Conservation (phyloP, 257 asterid genomes). For the Leonotis leonurus region DNA sequence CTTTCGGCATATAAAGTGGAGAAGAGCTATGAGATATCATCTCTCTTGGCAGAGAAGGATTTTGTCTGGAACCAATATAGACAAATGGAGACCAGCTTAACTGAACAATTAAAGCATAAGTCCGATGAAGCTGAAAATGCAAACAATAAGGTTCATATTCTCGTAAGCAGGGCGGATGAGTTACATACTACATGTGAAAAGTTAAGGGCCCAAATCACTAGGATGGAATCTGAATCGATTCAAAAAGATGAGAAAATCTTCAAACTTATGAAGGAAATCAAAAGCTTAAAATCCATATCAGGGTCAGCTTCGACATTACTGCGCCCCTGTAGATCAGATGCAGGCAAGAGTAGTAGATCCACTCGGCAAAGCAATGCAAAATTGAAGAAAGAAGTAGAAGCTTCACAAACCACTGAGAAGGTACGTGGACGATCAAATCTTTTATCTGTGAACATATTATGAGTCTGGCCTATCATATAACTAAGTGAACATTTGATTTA, state of each 20-base stretch:
- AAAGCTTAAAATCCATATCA: constrained; percentile 33
- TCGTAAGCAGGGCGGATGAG: constrained; percentile 41
- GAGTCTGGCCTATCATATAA: constrained; percentile 2
- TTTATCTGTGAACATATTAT: background rate
- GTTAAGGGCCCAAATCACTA: constrained; percentile 31
- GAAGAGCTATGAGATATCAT: constrained; percentile 43
- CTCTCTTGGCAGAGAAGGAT: constrained; percentile 57
- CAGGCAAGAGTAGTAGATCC: constrained; percentile 21
- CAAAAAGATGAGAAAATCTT: constrained; percentile 45
- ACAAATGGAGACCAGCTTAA: constrained; percentile 48
- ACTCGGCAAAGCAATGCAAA: constrained; percentile 10
- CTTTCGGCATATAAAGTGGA: constrained; percentile 36
- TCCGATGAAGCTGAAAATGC: constrained; percentile 42
- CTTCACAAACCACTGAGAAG: constrained; percentile 37
- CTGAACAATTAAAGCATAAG: constrained; percentile 34
- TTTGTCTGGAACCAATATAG: constrained; percentile 76
- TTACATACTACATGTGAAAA: constrained; percentile 35
- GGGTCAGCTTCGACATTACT: constrained; percentile 32
- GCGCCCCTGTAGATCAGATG: constrained; percentile 28
- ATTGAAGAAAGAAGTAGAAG: constrained; percentile 28
- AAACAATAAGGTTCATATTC: constrained; percentile 40
- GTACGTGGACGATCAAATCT: constrained; percentile 18
- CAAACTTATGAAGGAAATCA: constrained; percentile 41
- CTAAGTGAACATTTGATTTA: background rate
- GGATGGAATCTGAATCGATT: constrained; percentile 40